Evolutionary conservation across 192 early-diverging fungal genomes (phyloP).

Genomic region (Gigaspora rosea): DNA sequence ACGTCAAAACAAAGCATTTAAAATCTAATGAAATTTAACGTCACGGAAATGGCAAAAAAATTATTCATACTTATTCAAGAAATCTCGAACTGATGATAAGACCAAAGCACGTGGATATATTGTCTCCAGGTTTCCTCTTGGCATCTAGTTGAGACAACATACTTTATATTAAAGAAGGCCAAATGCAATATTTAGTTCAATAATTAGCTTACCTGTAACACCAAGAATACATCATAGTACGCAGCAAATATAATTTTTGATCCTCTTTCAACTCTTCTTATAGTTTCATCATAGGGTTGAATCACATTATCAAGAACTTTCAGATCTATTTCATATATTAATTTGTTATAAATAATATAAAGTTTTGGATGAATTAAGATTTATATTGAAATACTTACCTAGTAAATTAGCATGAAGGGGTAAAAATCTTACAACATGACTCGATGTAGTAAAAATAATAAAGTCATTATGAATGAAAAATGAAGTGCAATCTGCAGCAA

Average conservation of each 20-base stretch:
- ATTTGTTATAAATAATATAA: not conserved
- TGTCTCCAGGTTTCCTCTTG: constrained; percentile 95
- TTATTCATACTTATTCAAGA: constrained; percentile 51
- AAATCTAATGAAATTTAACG: not conserved
- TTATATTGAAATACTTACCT: not conserved
- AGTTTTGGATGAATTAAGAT: not conserved
- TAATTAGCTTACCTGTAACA: constrained; percentile 60
- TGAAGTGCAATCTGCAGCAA: constrained; percentile 82
- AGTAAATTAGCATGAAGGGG: constrained; percentile 12
- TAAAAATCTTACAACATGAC: constrained; percentile 78
- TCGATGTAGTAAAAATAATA: constrained; percentile 83
- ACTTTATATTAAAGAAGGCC: not conserved
- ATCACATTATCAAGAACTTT: constrained; percentile 49
- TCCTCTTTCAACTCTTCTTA: constrained; percentile 89
- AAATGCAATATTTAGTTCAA: not conserved
- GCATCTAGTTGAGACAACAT: constrained; percentile 68
- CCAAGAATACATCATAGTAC: constrained; percentile 64
- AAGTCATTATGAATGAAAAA: constrained; percentile 82
- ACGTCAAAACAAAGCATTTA: not conserved
- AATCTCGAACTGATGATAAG: constrained; percentile 65
- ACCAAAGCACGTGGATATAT: constrained; percentile 89
- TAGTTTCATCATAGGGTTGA: constrained; percentile 62
- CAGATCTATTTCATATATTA: constrained; percentile 39
- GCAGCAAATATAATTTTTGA: constrained; percentile 80
- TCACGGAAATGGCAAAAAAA: not conserved